Evolutionary conservation across 2,329 filamentous ascomycete species (phyloP).

Genomic region (Plenodomus tracheiphilus): DNA sequence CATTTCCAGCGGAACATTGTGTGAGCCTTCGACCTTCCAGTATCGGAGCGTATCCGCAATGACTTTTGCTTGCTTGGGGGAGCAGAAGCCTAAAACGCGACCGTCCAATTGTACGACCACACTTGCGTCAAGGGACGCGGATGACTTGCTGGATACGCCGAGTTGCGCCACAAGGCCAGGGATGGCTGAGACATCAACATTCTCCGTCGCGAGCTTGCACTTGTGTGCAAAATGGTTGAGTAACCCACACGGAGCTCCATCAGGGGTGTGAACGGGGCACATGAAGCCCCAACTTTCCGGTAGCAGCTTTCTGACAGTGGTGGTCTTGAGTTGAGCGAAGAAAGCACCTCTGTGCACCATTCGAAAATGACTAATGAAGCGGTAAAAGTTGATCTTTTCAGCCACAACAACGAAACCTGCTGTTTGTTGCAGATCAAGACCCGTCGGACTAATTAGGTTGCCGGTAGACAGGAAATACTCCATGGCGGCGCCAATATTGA

Average conservation of each 20-base stretch:
- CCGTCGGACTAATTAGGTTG: constrained; percentile 87
- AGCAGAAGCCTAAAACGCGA: constrained; percentile 85
- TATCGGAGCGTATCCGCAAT: constrained; percentile 87
- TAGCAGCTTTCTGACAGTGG: constrained; percentile 90
- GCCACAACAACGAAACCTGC: constrained; percentile 96
- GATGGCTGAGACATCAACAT: constrained; percentile 73
- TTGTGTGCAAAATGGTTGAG: constrained; percentile 95
- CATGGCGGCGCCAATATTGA: constrained; percentile 82
- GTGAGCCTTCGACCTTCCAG: constrained; percentile 91
- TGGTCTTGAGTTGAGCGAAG: constrained; percentile 97
- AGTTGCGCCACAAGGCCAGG: constrained; percentile 76
- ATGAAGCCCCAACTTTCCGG: constrained; percentile 98
- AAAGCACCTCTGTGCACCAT: constrained; percentile 99
- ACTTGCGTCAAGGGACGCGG: constrained; percentile 78
- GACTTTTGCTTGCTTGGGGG: constrained; percentile 76
- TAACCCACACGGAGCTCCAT: constrained; percentile 91
- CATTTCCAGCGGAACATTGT: constrained; percentile 78
- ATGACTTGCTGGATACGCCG: constrained; percentile 75
- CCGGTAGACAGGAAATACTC: constrained; percentile 97
- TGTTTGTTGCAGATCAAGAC: constrained; percentile 90
- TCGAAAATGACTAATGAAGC: constrained; percentile 98
- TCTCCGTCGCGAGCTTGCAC: constrained; percentile 81
- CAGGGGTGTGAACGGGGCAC: constrained; percentile 95
- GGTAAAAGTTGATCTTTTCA: constrained; percentile 98
- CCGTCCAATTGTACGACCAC: constrained; percentile 91